Conservation (phyloP, 2,329 filamentous ascomycete species). For the Ophioceras dolichostomum region DNA sequence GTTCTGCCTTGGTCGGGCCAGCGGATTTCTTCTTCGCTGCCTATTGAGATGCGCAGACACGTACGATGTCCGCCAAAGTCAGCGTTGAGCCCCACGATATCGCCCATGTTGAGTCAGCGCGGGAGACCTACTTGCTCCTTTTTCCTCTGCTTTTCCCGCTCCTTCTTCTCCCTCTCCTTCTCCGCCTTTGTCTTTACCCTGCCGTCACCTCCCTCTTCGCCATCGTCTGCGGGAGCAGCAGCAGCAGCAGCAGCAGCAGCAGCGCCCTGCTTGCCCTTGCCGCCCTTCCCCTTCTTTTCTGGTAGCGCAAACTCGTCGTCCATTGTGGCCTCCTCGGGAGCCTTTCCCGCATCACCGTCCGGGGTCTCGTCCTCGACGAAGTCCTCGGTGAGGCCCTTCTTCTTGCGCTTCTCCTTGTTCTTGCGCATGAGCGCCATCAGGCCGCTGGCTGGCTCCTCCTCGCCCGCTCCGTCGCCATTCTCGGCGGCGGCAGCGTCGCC, state of each 20-base stretch:
- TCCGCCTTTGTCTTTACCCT: constrained; percentile 90
- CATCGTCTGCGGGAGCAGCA: constrained; percentile 38
- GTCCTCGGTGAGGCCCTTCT: constrained; percentile 69
- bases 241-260: constrained; percentile 31
- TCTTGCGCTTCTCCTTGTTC: constrained; percentile 77
- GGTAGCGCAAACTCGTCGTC: constrained; percentile 80
- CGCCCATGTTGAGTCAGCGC: too few relatives aligned
- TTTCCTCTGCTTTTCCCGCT: constrained; percentile 95
- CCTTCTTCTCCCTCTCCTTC: constrained; percentile 97
- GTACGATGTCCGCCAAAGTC: constrained; percentile 2
- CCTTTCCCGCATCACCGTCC: constrained; percentile 48
- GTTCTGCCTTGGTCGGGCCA: constrained; percentile 34
- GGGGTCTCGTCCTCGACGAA: constrained; percentile 58
- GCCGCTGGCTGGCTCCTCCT: constrained; percentile 46
- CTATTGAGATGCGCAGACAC: constrained; percentile 26
- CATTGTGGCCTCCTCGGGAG: constrained; percentile 60
- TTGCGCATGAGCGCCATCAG: constrained; percentile 72
- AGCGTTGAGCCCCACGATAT: too few relatives aligned
- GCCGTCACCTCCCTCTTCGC: constrained; percentile 43
- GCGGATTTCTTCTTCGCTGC: constrained; percentile 73
- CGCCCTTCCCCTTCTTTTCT: constrained; percentile 60
- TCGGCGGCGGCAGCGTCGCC: constrained; percentile 38
- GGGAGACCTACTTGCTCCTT: constrained; percentile 77
- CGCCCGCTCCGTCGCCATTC: constrained; percentile 39
- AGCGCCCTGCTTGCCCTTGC: constrained; percentile 33